Evolutionary conservation across 176 grass and related monocot genomes (phyloP).

Genomic region (Guadua angustifolia): DNA sequence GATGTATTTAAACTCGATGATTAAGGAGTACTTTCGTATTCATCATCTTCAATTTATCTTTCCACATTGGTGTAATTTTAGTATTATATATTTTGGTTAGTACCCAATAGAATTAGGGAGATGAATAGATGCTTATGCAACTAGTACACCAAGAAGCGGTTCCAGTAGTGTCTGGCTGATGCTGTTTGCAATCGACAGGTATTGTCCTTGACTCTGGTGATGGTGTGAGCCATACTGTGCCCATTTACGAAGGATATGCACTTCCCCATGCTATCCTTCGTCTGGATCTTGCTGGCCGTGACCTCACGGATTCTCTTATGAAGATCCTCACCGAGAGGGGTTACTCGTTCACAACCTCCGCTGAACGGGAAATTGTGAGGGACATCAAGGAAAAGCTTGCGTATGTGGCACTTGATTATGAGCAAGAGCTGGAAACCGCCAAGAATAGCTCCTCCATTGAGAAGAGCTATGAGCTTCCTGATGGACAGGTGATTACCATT

Average conservation of each 20-base stretch:
- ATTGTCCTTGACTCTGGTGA: constrained; percentile 54
- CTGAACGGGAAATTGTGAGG: constrained; percentile 48
- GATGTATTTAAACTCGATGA: neutral
- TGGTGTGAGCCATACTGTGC: constrained; percentile 54
- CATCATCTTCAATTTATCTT: neutral
- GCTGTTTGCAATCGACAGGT: constrained; percentile 12
- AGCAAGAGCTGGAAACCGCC: constrained; percentile 40
- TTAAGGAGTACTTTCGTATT: neutral
- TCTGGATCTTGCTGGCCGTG: constrained; percentile 49
- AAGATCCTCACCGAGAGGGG: constrained; percentile 51
- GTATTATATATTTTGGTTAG: neutral
- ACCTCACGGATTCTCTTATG: constrained; percentile 45
- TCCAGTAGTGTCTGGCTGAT: neutral
- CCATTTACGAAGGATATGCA: constrained; percentile 45
- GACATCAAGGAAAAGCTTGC: constrained; percentile 62
- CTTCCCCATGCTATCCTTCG: constrained; percentile 52
- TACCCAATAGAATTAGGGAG: too few species aligned
- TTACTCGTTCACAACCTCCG: constrained; percentile 45
- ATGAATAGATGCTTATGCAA: neutral
- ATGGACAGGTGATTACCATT: constrained; percentile 54
- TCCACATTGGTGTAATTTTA: neutral
- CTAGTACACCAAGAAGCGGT: neutral
- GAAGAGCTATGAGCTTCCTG: constrained; percentile 53
- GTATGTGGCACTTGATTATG: constrained; percentile 50
- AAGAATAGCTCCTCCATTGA: constrained; percentile 39